A percentile compares a stretch with the other conserved stretches of the same genome.
phyloP scores from a whole-genome alignment of 768 basidiomycete species.

The Amanita inopinata region DNA sequence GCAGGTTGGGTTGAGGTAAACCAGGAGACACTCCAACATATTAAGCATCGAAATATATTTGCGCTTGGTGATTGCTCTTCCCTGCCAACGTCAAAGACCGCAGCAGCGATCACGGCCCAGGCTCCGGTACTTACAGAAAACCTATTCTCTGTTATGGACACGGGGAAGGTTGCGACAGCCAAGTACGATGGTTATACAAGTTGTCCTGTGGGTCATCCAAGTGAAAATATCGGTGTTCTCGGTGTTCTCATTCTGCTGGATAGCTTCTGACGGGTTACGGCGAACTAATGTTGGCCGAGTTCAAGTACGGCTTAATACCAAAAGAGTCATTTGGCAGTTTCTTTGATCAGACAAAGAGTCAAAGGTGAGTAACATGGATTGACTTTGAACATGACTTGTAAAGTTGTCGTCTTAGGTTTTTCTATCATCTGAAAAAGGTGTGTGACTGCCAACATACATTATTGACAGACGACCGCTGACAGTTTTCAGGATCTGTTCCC shows the following conservation, averaged over 20 bases:
- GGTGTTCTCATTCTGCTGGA: background rate
- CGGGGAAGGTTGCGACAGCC: constrained; percentile 59
- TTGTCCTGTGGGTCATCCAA: constrained; percentile 68
- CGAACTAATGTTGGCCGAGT: constrained; percentile 81
- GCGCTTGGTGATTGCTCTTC: constrained; percentile 88
- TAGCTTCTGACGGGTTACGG: constrained; percentile 78
- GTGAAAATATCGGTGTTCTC: background rate
- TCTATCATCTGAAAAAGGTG: constrained; percentile 86
- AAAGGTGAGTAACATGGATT: constrained; percentile 47
- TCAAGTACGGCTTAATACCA: constrained; percentile 84
- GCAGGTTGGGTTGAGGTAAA: constrained; percentile 89
- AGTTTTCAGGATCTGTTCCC: constrained; percentile 50
- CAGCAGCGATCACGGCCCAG: constrained; percentile 87
- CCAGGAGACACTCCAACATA: constrained; percentile 70
- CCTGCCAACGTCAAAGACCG: constrained; percentile 92
- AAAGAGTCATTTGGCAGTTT: constrained; percentile 72
- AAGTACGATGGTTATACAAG: constrained; percentile 85
- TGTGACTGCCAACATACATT: background rate
- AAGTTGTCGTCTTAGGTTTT: constrained; percentile 34
- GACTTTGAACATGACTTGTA: background rate
- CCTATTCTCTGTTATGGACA: constrained; percentile 63
- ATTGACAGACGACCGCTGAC: too few species aligned
- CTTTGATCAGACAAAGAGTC: constrained; percentile 69
- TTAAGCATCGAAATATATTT: constrained; percentile 79
- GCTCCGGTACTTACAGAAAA: constrained; percentile 89